These are phyloP conservation scores for Paxillus rubicundulus DNA, from an alignment of 768 basidiomycete genomes.

Conservation along the genomic window DNA sequence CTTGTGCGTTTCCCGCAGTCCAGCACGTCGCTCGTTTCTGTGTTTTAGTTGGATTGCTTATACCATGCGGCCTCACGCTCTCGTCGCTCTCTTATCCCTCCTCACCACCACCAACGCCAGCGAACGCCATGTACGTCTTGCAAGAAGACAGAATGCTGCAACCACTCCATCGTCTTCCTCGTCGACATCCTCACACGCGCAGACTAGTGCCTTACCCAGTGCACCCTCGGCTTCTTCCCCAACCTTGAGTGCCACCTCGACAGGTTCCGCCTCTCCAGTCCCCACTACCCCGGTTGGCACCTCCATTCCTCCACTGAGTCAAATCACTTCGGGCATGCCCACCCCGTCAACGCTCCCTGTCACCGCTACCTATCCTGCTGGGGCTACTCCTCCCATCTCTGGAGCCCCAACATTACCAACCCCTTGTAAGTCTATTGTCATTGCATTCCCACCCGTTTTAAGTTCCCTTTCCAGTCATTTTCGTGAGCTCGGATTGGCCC, in stretches of 20 bases:
- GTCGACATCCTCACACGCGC: constrained; percentile 6
- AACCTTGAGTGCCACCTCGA: neutral
- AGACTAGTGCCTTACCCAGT: neutral
- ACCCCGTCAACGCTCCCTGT: constrained; percentile 46
- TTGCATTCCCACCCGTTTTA: neutral
- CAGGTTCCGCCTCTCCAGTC: constrained; percentile 16
- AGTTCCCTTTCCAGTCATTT: constrained; percentile 39
- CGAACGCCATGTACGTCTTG: constrained; percentile 37
- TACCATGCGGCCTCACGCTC: constrained; percentile 44
- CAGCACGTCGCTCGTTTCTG: constrained; percentile 9
- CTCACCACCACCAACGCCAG: constrained; percentile 38
- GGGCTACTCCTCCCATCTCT: constrained; percentile 57
- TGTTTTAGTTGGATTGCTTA: constrained; percentile 5
- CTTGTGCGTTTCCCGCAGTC: neutral
- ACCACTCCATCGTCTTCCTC: constrained; percentile 5
- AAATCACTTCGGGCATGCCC: constrained; percentile 64
- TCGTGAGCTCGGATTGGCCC: constrained; percentile 55
- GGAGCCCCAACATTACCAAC: constrained; percentile 69
- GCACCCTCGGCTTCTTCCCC: neutral
- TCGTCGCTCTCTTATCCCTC: constrained; percentile 46
- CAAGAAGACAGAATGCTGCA: constrained; percentile 35
- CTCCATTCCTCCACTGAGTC: constrained; percentile 54
- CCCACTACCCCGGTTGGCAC: constrained; percentile 37
- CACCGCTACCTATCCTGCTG: constrained; percentile 53
- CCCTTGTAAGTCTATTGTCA: constrained; percentile 43